Base-by-base conservation (phyloP, 805 yeast genomes). In the Hanseniaspora valbyensis region DNA sequence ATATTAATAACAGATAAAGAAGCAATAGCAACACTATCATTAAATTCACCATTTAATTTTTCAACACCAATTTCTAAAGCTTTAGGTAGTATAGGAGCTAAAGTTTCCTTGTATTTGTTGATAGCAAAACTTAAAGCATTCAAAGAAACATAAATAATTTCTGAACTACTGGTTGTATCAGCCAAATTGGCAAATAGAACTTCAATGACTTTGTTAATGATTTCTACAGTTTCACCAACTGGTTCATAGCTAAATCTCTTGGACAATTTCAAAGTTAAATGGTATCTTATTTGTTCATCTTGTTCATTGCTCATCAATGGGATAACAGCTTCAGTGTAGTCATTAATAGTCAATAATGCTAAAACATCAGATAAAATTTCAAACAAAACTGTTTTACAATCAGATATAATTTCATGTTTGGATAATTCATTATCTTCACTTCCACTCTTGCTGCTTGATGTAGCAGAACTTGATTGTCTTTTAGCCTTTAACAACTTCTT, bases 1-100 rank as follows among this genome's bases (percentile, higher is more conserved):
- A 80, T 78, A 52, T 85, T 78, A 54, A 86, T 75, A 53, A 82
- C 79, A 57, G 81, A 76, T 52, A 87, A 70, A 0, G 95, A 77
- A 0, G 95, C 76, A 32, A 92, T 76, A 28, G 80, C 69, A 7
- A 85, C 65, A 56, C 83, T 94, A 12, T 80, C 75, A 49, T 72
- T 69, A 22, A 48, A 48, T 2, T 59, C 62, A 55, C 71, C 75
- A 54, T 72, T 65, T 49, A 88, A 66, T 1, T 71, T 62, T 2
- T 77, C 71, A n/a, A 74, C 69, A 37, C 80, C 67, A 9, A 75
- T 61, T 26, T 66, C 67, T 58, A 90, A 67, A 2, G 77, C 60
- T 28, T 71, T 68, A 33, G 72, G 66, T 56, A 83, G 65, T 24
- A 73, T 62, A 19, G 74, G 61, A 32, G 75, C 76, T 40, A 78